A percentile compares a stretch with the other conserved stretches of the same genome.
phyloP scores from a whole-genome alignment of 2,329 filamentous ascomycete species.

The Pseudocercospora cruenta region DNA sequence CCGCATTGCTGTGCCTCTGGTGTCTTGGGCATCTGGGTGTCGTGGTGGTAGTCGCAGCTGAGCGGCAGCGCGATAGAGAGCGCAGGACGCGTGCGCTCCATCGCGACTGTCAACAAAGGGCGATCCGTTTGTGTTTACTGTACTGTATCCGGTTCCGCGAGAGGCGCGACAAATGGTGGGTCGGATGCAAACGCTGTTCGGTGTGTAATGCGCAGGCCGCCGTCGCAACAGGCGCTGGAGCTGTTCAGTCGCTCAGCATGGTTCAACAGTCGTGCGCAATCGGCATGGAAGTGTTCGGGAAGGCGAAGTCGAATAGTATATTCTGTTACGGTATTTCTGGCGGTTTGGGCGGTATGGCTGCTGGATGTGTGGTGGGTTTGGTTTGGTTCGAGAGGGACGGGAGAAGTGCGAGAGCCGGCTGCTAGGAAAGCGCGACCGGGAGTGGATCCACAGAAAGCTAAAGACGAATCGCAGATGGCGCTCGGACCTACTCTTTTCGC shows the following conservation, averaged over 20 bases:
- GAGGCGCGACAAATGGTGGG: conserved; percentile 10
- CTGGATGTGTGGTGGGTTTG: background rate
- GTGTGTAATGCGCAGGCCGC: conserved; percentile 11
- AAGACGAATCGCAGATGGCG: too few relatives aligned
- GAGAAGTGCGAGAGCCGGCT: background rate
- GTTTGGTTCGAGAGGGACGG: background rate
- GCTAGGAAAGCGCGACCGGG: background rate
- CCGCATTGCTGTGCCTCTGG: conserved; percentile 37
- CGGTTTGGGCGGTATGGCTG: background rate
- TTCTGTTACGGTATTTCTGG: background rate
- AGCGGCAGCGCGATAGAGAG: conserved; percentile 55
- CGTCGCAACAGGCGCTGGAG: conserved; percentile 19
- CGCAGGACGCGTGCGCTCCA: conserved; percentile 47
- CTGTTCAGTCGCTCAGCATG: conserved; percentile 1
- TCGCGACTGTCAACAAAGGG: conserved; percentile 19
- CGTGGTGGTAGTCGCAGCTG: conserved; percentile 54
- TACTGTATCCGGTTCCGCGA: conserved; percentile 1
- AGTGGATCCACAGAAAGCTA: too few relatives aligned
- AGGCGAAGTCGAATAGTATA: background rate
- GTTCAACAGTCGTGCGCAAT: background rate
- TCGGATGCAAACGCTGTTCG: conserved; percentile 11
- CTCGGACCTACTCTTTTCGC: too few relatives aligned
- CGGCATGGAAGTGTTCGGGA: background rate
- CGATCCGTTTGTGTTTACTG: conserved; percentile 10
- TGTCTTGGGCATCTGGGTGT: conserved; percentile 51